Base-by-base conservation (phyloP, 2,329 filamentous ascomycete species). In the Sclerotinia subarctica region DNA sequence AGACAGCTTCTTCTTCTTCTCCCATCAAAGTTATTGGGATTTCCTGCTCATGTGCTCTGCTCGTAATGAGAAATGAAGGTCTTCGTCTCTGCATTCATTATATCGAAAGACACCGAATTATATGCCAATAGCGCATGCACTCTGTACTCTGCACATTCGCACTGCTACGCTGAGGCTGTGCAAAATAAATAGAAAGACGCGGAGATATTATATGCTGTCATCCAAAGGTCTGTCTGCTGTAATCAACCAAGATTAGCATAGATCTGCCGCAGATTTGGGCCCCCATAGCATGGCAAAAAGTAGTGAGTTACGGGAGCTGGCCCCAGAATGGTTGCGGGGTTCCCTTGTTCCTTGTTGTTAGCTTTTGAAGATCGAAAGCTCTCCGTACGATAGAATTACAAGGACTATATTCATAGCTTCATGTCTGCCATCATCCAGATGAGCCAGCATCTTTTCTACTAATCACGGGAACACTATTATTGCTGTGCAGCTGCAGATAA, bases 151-250 rank as follows among this genome's bases (percentile, higher is more conserved):
- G 56, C 26, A 32, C 57, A 54, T 67, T 24, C n/a, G 47, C 47
- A 52, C 57, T 66, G 29, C 53, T 29, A 63, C 57, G 21, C 47
- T 67, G 56, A 63, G 65, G 65, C 65, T 67, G 38, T 63, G 65
- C 65, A 62, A 47, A 62, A 53, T 44, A 24, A 24, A 67, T 19
- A 15, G 49, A 26, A 29, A 54, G 42, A 60, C 54, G 65, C 56
- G 47, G 65, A 46, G 65, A 54, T 67, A 32, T 60, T 42, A 51
- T 42, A 60, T 66, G 44, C 32, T 54, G 42, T 46, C 42, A 51
- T 59, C n/a, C 64, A 66, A 35, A 59, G 58, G 44, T 62, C 46
- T 49, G n/a, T n/a, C n/a, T n/a, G n/a, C n/a, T n/a, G 42, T 21
- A 53, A 53, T 46, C 47, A 63, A 44, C 15, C 47, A 62, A 51